Evolutionary conservation across 148 eudicot genomes (phyloP), one percentile per base, ranked within the genome.

Genomic region (Limonium bicolor): DNA sequence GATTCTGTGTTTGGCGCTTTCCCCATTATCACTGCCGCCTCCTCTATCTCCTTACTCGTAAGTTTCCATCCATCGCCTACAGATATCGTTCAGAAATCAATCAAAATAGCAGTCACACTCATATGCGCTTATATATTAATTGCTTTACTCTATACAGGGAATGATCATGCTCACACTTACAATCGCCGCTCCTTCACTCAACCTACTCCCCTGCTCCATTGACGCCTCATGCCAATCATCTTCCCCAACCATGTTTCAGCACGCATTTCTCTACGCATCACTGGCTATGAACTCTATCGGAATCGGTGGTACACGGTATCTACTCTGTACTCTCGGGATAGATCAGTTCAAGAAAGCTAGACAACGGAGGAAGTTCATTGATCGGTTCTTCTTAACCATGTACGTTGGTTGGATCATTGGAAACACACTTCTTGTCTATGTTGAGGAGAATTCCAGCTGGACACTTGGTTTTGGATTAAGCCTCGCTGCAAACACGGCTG

Each of bases 381-480:
- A 65, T 44, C 69, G 80, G 75, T 65, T 58, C 48, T 40, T 58
- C 2, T 51, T 42, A 47, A 13, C 47, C 8, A 21, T 56, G 15
- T 65, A 73, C 53, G 22, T 46, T 14, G 52, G 57, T 11, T 29
- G 50, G 48, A 54, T 65, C 17, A 55, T 66, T n/a, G 54, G 72
- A 28, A 53, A 51, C 36, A 73, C 80, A 1, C 52, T 51, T 20
- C 50, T 73, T 5, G 60, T 73, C 13, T 69, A 69, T 41, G 34
- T 73, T n/a, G 63, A 73, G 50, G 73, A 64, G 5, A 73, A 48
- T 48, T 60, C 69, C 27, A 73, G 75, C 45, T 73, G 80, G 80
- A 33, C 49, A 10, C 51, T 62, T 14, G 73, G 75, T 29, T 73
- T 58, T 44, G 51, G 23, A 14, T 29, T 73, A 23, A 58, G 64